A percentile compares a stretch with the other conserved stretches of the same genome.
Conservation (phyloP, 495 filamentous ascomycete genomes). For the Pyrenopolyporus hunteri region DNA sequence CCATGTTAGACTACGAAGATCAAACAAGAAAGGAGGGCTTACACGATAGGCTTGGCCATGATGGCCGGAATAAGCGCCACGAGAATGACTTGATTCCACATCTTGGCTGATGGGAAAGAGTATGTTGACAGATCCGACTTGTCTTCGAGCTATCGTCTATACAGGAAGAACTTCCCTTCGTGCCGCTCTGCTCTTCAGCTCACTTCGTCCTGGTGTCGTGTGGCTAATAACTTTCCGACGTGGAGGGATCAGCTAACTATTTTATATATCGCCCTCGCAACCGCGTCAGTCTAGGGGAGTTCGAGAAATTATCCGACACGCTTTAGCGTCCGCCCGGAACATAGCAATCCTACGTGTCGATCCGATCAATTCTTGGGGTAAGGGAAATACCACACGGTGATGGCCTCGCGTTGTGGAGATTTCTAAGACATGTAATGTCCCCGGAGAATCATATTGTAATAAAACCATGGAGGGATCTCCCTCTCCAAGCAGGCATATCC, state of each 20-base stretch:
- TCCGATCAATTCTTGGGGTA: constrained; percentile 1
- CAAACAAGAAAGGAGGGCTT: neutral
- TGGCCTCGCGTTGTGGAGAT: constrained; percentile 2
- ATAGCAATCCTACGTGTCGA: constrained; percentile 6
- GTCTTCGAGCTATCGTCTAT: neutral
- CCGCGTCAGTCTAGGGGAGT: constrained; percentile 1
- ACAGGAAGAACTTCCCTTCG: neutral
- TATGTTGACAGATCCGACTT: neutral
- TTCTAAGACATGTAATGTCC: constrained; percentile 12
- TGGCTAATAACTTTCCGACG: neutral
- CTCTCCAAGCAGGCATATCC: constrained; percentile 3
- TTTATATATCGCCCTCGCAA: constrained; percentile 20
- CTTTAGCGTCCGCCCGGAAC: constrained; percentile 8
- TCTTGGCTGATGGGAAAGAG: constrained; percentile 5
- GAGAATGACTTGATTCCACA: constrained; percentile 29
- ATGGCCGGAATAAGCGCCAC: constrained; percentile 31
- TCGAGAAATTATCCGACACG: constrained; percentile 13
- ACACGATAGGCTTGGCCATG: constrained; percentile 31
- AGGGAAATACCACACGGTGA: constrained; percentile 17
- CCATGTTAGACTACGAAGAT: constrained; percentile 3
- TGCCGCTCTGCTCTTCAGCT: constrained; percentile 5
- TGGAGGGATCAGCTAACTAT: neutral
- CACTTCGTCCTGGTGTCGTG: neutral
- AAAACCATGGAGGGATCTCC: neutral
- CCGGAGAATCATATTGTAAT: neutral